phyloP scores from a whole-genome alignment of 1,284 basidiomycete genomes.

The Rhodotorula sp. region DNA sequence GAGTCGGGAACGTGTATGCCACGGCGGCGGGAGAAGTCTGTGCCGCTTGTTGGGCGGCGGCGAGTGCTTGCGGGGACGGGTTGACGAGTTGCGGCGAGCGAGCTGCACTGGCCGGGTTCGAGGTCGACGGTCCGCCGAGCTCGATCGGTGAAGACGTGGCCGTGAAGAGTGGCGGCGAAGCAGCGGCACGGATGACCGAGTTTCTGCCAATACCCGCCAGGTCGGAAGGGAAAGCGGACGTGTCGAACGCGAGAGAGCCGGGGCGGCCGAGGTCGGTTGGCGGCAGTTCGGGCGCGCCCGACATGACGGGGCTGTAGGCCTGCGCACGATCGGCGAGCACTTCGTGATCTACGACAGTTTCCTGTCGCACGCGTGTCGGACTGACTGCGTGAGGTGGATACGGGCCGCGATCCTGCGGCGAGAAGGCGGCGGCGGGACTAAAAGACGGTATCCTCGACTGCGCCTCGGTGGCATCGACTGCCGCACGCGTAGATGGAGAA shows the following conservation, averaged over 20 bases:
- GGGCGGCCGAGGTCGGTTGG: background rate
- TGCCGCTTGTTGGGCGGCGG: background rate
- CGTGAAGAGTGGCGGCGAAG: background rate
- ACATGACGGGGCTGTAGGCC: background rate
- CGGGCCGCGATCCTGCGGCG: constrained; percentile 19
- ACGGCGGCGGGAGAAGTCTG: background rate
- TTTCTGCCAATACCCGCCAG: constrained; percentile 37
- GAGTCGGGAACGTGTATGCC: background rate
- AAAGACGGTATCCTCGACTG: constrained; percentile 21
- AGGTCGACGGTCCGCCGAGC: background rate
- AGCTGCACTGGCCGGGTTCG: background rate
- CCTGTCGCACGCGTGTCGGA: background rate
- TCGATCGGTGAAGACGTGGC: background rate
- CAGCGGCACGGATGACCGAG: constrained; percentile 24
- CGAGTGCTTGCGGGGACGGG: background rate
- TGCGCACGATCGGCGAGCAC: background rate
- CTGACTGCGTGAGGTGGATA: constrained; percentile 18
- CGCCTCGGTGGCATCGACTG: background rate
- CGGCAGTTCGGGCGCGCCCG: constrained; percentile 3
- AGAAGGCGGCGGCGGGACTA: constrained; percentile 17
- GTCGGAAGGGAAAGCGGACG: constrained; percentile 2
- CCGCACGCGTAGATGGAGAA: background rate
- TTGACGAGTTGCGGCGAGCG: background rate
- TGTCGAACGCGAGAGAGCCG: constrained; percentile 10
- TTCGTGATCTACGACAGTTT: background rate